Percentiles rank a stretch among this genome's conserved stretches.
phyloP scores from a whole-genome alignment of 192 early-diverging fungal species.

The Cetraspora pellucida region DNA sequence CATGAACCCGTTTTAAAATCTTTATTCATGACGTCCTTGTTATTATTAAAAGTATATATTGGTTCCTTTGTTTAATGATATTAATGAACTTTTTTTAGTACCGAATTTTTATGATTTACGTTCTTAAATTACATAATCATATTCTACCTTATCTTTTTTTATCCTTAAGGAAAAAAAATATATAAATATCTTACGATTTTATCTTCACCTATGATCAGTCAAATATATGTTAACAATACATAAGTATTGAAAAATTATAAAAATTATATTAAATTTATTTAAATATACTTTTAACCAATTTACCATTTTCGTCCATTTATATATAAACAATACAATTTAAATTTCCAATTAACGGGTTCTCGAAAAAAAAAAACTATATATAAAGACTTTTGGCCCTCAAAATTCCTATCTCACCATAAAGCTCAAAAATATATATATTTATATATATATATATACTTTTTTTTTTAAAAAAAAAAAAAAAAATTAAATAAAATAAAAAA shows the following conservation, averaged over 20 bases:
- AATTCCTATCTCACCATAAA: background rate
- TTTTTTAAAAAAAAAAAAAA: too few relatives aligned
- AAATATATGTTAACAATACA: too few relatives aligned
- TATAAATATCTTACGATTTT: background rate
- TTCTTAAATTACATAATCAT: too few relatives aligned
- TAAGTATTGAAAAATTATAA: too few relatives aligned
- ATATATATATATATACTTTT: too few relatives aligned
- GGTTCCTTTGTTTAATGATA: background rate
- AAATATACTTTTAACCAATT: background rate
- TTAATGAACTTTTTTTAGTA: background rate
- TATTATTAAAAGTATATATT: background rate
- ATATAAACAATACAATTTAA: background rate
- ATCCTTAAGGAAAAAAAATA: background rate
- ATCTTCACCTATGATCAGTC: too few relatives aligned
- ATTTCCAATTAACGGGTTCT: background rate
- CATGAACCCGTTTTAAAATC: conserved; percentile 5
- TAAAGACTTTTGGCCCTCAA: background rate
- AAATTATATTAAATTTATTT: too few relatives aligned
- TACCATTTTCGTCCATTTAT: background rate
- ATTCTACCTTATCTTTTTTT: background rate
- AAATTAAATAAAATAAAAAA: too few relatives aligned
- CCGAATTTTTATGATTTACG: background rate
- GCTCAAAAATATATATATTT: background rate
- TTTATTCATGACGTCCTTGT: background rate
- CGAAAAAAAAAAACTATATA: background rate